Conservation (phyloP, 164 flowering plant genomes). For the Chimonanthus praecox region DNA sequence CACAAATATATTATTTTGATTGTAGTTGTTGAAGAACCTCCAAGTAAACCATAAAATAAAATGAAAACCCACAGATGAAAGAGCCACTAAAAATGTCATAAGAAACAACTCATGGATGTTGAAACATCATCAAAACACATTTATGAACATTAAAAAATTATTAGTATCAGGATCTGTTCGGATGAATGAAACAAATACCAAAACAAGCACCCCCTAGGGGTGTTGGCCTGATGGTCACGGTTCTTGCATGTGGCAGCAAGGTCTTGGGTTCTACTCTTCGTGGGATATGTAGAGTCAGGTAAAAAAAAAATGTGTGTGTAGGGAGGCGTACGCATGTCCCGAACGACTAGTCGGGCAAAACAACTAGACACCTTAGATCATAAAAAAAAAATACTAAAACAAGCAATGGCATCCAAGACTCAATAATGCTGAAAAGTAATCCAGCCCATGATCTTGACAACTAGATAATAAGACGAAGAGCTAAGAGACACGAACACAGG, state of each 20-base stretch:
- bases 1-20: not conserved
- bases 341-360: too few species aligned
- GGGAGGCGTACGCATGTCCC: too few species aligned
- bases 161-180: not conserved
- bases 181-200: slow-evolving; percentile 3
- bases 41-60: not conserved
- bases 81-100: not conserved
- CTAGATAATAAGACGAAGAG: slow-evolving; percentile 7
- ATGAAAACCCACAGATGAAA: not conserved
- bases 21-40: not conserved
- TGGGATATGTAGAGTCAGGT: too few species aligned
- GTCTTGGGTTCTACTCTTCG: too few species aligned
- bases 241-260: too few species aligned
- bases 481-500: slow-evolving; percentile 55
- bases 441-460: not conserved
- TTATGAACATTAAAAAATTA: not conserved
- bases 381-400: not conserved
- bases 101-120: not conserved
- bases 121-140: not conserved
- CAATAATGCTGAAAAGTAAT: not conserved
- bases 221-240: too few species aligned
- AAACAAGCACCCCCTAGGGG: not conserved
- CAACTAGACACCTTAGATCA: too few species aligned
- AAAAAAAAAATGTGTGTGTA: too few species aligned
- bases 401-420: not conserved